phyloP scores from a whole-genome alignment of 2,329 filamentous ascomycete genomes.

The Blastomyces parvus region DNA sequence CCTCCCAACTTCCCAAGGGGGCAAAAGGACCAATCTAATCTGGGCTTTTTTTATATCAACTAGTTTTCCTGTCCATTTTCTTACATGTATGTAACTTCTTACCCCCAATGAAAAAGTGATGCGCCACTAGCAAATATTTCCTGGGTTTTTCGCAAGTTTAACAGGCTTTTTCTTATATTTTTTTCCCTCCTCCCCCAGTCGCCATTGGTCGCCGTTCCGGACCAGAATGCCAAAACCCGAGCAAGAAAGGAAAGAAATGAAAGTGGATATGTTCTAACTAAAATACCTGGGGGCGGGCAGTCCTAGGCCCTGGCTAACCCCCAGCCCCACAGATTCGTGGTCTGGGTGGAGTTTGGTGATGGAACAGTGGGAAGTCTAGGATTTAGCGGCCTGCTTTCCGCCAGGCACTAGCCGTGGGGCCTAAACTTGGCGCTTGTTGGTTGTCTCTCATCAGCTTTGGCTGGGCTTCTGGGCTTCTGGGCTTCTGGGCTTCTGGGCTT shows the following conservation, averaged over 20 bases:
- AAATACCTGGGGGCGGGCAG: neutral
- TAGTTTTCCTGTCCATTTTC: neutral
- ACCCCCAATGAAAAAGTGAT: neutral
- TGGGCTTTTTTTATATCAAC: neutral
- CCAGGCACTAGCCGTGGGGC: neutral
- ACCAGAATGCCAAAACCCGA: neutral
- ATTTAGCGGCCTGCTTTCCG: neutral
- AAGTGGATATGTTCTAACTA: slow-evolving; percentile 7
- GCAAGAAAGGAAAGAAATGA: slow-evolving; percentile 8
- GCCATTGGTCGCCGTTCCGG: neutral
- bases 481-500: neutral
- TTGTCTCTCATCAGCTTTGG: neutral
- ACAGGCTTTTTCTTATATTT: neutral
- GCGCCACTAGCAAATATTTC: neutral
- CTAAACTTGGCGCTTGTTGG: neutral
- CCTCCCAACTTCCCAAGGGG: too few species aligned
- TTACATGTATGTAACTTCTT: neutral
- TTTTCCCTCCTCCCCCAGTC: neutral
- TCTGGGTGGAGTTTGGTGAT: neutral
- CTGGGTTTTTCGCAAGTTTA: neutral
- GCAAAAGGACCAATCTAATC: neutral
- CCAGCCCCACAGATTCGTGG: neutral
- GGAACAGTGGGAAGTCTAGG: slow-evolving; percentile 4
- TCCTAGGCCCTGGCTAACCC: neutral
- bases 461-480: neutral